Conservation (phyloP, 2,329 filamentous ascomycete species). For the Penicillium sp. region DNA sequence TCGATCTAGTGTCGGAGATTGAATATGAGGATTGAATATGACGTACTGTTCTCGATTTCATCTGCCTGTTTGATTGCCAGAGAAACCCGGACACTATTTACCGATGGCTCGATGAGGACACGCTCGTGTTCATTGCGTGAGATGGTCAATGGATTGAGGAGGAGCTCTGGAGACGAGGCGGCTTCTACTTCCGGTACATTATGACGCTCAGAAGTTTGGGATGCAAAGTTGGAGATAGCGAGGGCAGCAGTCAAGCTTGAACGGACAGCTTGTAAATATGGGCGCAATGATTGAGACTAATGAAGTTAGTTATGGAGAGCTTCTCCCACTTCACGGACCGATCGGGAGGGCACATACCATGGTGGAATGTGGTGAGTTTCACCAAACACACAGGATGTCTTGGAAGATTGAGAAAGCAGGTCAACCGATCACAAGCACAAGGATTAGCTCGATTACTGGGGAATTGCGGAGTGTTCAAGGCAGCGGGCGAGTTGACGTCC, state of each 20-base stretch:
- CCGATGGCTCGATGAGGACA: conserved; percentile 69
- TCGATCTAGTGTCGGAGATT: no score
- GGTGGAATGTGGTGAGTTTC: conserved; percentile 6
- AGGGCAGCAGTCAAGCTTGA: conserved; percentile 90
- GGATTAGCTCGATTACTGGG: neutral
- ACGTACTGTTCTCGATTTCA: conserved; percentile 77
- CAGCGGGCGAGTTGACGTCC: conserved; percentile 17
- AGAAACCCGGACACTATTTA: conserved; percentile 95
- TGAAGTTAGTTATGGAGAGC: neutral
- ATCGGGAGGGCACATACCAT: conserved; percentile 21
- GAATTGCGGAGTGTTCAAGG: conserved; percentile 13
- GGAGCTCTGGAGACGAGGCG: conserved; percentile 82
- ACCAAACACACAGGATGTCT: conserved; percentile 3
- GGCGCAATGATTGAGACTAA: conserved; percentile 21
- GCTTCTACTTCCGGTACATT: conserved; percentile 98
- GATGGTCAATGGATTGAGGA: conserved; percentile 83
- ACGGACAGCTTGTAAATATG: conserved; percentile 66
- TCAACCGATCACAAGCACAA: neutral
- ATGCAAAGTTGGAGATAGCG: conserved; percentile 93
- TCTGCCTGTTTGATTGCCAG: conserved; percentile 99
- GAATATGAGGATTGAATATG: no score
- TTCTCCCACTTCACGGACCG: neutral
- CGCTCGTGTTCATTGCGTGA: conserved; percentile 96
- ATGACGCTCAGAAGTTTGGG: conserved; percentile 85
- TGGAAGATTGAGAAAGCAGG: neutral